phyloP scores from a whole-genome alignment of 139 green algal genomes.

The Marvania coccoides region DNA sequence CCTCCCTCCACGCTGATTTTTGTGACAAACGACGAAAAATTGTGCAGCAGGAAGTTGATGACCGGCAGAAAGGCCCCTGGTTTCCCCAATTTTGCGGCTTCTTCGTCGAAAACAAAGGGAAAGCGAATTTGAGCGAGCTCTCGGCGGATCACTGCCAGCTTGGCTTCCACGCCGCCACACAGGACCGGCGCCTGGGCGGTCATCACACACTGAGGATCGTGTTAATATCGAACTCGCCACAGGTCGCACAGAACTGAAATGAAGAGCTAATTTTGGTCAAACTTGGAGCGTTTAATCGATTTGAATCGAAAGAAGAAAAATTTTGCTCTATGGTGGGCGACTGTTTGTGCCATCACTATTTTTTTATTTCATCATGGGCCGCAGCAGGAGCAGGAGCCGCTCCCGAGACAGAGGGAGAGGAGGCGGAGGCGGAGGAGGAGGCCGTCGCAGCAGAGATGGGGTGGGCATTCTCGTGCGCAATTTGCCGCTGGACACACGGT shows the following conservation, averaged over 20 bases:
- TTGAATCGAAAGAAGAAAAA: too few species aligned
- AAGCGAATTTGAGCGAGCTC: not conserved
- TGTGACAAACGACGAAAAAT: not conserved
- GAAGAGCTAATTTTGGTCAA: too few species aligned
- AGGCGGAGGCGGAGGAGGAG: not conserved
- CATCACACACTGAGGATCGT: too few species aligned
- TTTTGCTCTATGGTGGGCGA: too few species aligned
- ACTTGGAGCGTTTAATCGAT: too few species aligned
- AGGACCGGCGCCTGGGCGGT: too few species aligned
- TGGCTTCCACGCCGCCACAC: not conserved
- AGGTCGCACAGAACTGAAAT: too few species aligned
- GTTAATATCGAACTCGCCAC: too few species aligned
- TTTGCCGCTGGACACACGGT: conserved; percentile 57
- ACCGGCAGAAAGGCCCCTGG: not conserved
- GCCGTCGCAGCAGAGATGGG: conserved; percentile 12
- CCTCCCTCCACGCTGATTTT: not conserved
- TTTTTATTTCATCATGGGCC: too few species aligned
- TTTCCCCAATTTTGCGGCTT: not conserved
- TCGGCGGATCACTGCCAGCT: not conserved
- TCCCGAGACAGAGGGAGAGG: not conserved
- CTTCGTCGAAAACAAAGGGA: not conserved
- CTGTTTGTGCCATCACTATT: too few species aligned
- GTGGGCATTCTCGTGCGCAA: conserved; percentile 54
- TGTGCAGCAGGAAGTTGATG: not conserved
- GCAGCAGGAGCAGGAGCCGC: conserved; percentile 1